These are phyloP conservation scores for Globisporangium viniferum DNA, from an alignment of 352 stramenopile species.

Conservation along the genomic window DNA sequence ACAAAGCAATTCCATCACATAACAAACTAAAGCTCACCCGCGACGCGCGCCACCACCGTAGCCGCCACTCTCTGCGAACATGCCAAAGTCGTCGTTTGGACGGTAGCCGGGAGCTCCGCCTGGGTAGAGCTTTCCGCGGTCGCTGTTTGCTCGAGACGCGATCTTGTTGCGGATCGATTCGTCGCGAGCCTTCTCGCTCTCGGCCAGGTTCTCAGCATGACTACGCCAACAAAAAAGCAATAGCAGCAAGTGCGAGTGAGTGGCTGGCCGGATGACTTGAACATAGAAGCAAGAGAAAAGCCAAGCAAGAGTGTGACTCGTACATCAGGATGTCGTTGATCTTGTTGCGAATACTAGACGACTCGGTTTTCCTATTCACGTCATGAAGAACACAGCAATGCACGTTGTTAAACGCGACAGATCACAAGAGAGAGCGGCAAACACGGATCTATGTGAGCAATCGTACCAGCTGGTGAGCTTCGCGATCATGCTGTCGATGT, in stretches of 20 bases:
- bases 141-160: conserved; percentile 36
- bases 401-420: no score
- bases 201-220: conserved; percentile 48
- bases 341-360: conserved; percentile 49
- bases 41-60: conserved; percentile 30
- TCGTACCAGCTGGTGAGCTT: conserved; percentile 80
- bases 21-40: conserved; percentile 27
- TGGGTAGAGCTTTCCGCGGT: conserved; percentile 39
- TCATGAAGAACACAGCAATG: background rate
- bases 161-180: conserved; percentile 58
- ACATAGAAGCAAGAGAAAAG: conserved; percentile 7
- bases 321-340: conserved; percentile 74
- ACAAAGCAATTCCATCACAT: background rate
- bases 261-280: background rate
- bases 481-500: conserved; percentile 87
- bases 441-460: background rate
- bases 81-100: conserved; percentile 38
- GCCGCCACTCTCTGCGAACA: conserved; percentile 35
- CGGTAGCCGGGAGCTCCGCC: conserved; percentile 29
- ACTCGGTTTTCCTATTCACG: conserved; percentile 49
- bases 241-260: background rate
- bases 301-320: background rate
- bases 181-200: conserved; percentile 47
- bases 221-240: conserved; percentile 20
- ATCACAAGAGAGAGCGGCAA: background rate